Evolutionary conservation across 768 basidiomycete species (phyloP), one percentile per base, ranked within the genome.

Genomic region (Boletus huronensis): DNA sequence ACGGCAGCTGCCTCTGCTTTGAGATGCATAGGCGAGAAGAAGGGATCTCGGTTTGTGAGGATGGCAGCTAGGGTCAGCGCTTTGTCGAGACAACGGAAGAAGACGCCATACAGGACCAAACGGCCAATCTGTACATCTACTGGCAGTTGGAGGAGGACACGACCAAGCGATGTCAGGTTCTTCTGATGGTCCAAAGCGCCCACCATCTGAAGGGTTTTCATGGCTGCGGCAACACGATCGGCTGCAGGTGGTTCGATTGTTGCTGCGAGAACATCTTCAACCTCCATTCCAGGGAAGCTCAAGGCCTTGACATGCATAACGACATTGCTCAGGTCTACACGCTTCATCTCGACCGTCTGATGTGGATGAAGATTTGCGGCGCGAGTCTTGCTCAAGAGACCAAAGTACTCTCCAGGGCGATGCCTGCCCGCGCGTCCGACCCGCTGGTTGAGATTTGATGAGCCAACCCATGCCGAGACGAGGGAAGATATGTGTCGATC

Each of bases 241-340:
- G 81, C 72, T 34, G 81, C 83, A n/a, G 95, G 95, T 16, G 95
- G 88, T 67, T 98, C 94, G 51, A 97, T 97, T 13, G 87, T 80
- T 11, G 82, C 84, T 1, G 82, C 83, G 34, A 98, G 77, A 21
- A 97, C 93, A 55, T 95, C 88, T 64, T 95, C 89, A 6, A 93
- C 90, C 28, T 82, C 73, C 84, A 93, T 84, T 41, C 82, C 84
- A 6, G 91, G 90, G 67, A 97, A 88, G 67, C 92, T 85, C 34
- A 97, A 79, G 9, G 93, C 93, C 65, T 96, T 97, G 70, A 98
- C 83, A 67, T 94, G 94, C 94, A 98, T 98, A 16, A 96, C 92
- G 44, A 95, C 87, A 64, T 93, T 93, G 63, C 84, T 90, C 61
- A 96, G 69, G 70, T 94, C 93, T 13, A 87, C 83, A 32, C 93